These are phyloP conservation scores for Saccharomyces uvarum DNA, from an alignment of 1,139 yeast genomes.

Conservation along the genomic window DNA sequence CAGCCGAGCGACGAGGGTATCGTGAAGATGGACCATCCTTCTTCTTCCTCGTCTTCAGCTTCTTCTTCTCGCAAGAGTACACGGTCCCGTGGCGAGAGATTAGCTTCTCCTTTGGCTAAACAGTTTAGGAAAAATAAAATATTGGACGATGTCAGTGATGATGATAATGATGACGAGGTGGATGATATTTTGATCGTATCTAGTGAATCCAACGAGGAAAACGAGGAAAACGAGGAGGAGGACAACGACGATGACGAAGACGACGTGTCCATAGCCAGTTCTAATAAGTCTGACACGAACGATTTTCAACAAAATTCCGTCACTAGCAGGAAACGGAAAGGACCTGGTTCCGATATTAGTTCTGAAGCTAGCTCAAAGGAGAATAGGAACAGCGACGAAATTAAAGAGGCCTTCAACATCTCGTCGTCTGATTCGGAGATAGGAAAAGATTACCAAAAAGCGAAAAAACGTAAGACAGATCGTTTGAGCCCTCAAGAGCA, in stretches of 20 bases:
- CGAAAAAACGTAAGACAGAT: slow-evolving; percentile 17
- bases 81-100: not conserved
- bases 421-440: not conserved
- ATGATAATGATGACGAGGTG: slow-evolving; percentile 2
- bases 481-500: not conserved
- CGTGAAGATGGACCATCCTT: not conserved
- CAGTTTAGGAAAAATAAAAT: not conserved
- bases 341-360: not conserved
- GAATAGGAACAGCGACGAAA: not conserved
- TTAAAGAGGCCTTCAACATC: not conserved
- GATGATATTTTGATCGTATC: not conserved
- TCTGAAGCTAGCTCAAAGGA: not conserved
- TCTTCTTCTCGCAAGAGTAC: slow-evolving; percentile 4
- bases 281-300: not conserved
- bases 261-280: not conserved
- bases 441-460: not conserved
- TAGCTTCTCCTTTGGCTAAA: not conserved
- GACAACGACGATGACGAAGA: not conserved
- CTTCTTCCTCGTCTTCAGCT: slow-evolving; percentile 3
- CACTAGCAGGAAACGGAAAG: not conserved
- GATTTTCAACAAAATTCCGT: not conserved
- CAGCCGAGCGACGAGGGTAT: slow-evolving; percentile 3
- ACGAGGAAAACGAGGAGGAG: not conserved
- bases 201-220: slow-evolving; percentile 4
- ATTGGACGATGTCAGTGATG: slow-evolving; percentile 1